Percentiles rank a stretch among this genome's conserved stretches.
Conservation (phyloP, 1,139 yeast species). For the Magnusiomyces tetraspermus region DNA sequence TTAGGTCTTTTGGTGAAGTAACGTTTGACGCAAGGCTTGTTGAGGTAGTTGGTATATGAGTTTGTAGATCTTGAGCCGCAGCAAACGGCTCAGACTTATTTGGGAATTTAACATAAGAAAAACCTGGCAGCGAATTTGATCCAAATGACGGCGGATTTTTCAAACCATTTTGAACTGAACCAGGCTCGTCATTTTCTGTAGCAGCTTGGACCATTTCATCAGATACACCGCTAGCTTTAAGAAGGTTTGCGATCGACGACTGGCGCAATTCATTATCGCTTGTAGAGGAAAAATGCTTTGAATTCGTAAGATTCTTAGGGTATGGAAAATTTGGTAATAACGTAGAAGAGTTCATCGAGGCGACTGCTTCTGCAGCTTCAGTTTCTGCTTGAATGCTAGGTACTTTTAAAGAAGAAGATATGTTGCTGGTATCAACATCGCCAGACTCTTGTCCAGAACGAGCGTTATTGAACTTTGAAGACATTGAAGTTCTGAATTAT, state of each 20-base stretch:
- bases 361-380: constrained; percentile 16
- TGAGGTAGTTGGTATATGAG: not conserved
- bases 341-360: constrained; percentile 10
- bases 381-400: constrained; percentile 10
- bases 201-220: not conserved
- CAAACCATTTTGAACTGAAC: not conserved
- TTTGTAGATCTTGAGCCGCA: not conserved
- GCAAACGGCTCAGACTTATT: not conserved
- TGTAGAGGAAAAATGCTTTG: not conserved
- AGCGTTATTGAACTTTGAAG: too few relatives aligned
- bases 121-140: too few relatives aligned
- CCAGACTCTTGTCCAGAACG: too few relatives aligned
- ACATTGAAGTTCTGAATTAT: too few relatives aligned
- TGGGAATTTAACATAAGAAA: too few relatives aligned
- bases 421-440: not conserved
- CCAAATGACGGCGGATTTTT: too few relatives aligned
- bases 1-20: too few relatives aligned
- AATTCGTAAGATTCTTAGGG: not conserved
- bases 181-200: too few relatives aligned
- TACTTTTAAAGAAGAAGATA: not conserved
- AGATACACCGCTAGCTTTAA: constrained; percentile 9
- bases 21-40: too few relatives aligned
- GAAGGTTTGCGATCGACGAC: constrained; percentile 13
- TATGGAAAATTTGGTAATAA: not conserved
- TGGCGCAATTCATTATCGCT: constrained; percentile 4